A percentile compares a stretch with the other conserved stretches of the same genome.
Evolutionary conservation across 495 filamentous ascomycete species (phyloP).

Genomic region (Annulohypoxylon bovei): DNA sequence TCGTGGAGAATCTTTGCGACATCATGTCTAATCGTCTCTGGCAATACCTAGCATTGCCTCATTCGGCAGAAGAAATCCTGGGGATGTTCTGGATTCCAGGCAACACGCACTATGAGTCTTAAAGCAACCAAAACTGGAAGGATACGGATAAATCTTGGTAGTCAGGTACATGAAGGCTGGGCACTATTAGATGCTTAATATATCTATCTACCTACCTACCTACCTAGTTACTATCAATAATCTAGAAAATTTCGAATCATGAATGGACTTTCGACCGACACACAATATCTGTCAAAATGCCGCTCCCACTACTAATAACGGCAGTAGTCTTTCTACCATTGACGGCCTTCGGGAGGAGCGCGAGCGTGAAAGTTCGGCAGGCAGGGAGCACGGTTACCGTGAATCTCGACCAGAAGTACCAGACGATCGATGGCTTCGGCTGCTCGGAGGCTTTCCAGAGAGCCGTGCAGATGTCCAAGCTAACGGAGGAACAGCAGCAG

Average conservation of each 20-base stretch:
- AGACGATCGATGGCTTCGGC: conserved; percentile 63
- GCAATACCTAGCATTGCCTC: background rate
- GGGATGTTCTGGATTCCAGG: conserved; percentile 11
- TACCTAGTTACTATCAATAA: too few relatives aligned
- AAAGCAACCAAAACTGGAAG: background rate
- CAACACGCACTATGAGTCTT: conserved; percentile 16
- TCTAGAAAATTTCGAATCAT: background rate
- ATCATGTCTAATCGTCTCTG: background rate
- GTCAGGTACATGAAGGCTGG: background rate
- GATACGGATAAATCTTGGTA: conserved; percentile 16
- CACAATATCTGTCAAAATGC: conserved; percentile 2
- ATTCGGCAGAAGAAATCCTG: conserved; percentile 9
- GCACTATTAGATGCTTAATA: background rate
- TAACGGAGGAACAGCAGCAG: conserved; percentile 47
- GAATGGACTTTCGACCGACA: background rate
- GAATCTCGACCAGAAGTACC: conserved; percentile 51
- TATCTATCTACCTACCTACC: background rate
- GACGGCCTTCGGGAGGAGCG: conserved; percentile 7
- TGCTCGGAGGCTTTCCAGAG: conserved; percentile 62
- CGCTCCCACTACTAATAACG: conserved; percentile 1
- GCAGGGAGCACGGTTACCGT: conserved; percentile 48
- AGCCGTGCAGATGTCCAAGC: conserved; percentile 49
- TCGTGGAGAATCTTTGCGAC: conserved; percentile 20
- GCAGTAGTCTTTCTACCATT: conserved; percentile 8
- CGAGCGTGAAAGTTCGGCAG: conserved; percentile 22